These are phyloP conservation scores for Pichia heedii DNA, from an alignment of 805 yeast genomes.

Conservation along the genomic window DNA sequence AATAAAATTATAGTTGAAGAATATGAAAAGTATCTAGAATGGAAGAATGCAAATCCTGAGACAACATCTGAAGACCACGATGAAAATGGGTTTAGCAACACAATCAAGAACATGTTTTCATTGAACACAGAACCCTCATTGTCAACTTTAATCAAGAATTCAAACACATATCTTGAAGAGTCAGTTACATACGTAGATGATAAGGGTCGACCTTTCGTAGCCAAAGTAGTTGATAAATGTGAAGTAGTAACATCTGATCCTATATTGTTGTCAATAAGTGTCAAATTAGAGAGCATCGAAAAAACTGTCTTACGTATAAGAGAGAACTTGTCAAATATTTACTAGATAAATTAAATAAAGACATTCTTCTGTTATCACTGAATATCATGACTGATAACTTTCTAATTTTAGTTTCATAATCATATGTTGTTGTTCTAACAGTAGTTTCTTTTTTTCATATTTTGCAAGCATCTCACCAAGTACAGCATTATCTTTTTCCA, in stretches of 20 bases:
- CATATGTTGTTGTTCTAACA: conserved; percentile 8
- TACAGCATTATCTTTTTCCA: conserved; percentile 4
- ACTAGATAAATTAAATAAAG: no score
- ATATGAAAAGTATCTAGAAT: conserved; percentile 28
- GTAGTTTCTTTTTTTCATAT: conserved; percentile 5
- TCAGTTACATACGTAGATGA: conserved; percentile 49
- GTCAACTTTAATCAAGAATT: conserved; percentile 27
- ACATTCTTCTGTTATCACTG: neutral
- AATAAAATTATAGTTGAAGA: conserved; percentile 32
- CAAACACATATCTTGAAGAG: conserved; percentile 49
- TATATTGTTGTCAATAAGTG: conserved; percentile 47
- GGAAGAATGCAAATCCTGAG: conserved; percentile 17
- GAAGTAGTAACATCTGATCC: conserved; percentile 65
- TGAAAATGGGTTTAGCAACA: conserved; percentile 13
- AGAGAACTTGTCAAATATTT: conserved; percentile 12
- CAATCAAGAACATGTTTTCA: conserved; percentile 20
- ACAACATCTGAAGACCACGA: conserved; percentile 3
- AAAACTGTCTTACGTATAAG: conserved; percentile 31
- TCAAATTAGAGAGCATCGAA: conserved; percentile 57
- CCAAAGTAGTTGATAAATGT: conserved; percentile 49
- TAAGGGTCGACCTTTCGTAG: conserved; percentile 34
- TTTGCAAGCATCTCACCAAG: conserved; percentile 1
- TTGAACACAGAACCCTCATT: conserved; percentile 22
- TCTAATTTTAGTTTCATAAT: conserved; percentile 10
- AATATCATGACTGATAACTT: neutral